Percentiles rank a stretch among this genome's conserved stretches.
These are phyloP conservation scores for Urtica urens DNA, from an alignment of 306 rosid species.

Conservation along the genomic window DNA sequence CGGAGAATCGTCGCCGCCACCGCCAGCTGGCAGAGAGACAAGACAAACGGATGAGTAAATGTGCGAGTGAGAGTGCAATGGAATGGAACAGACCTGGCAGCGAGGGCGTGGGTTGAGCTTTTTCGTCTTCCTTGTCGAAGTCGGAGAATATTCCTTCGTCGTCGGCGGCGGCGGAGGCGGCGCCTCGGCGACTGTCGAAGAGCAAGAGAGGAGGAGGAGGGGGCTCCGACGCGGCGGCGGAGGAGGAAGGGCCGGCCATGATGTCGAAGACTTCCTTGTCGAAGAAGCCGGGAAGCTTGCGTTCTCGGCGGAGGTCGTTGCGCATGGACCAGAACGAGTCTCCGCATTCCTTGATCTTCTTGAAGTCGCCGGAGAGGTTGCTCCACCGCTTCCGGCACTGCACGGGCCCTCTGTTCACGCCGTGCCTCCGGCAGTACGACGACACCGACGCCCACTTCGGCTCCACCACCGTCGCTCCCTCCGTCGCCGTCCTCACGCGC, in stretches of 20 bases:
- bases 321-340: constrained; percentile 97
- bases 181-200: constrained; percentile 51
- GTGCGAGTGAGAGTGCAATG: constrained; percentile 11
- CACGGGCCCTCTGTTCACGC: constrained; percentile 89
- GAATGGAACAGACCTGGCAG: constrained; percentile 53
- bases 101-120: constrained; percentile 13
- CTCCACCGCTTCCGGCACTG: constrained; percentile 99
- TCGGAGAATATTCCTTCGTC: constrained; percentile 79
- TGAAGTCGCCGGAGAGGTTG: constrained; percentile 87
- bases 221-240: not conserved
- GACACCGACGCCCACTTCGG: constrained; percentile 97
- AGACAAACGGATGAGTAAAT: not conserved
- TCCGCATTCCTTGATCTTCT: constrained; percentile 98
- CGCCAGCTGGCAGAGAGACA: constrained; percentile 27
- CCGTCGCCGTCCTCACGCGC: constrained; percentile 43
- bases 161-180: constrained; percentile 36
- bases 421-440: constrained; percentile 70
- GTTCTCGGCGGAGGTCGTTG: constrained; percentile 84
- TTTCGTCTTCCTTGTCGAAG: constrained; percentile 40
- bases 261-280: constrained; percentile 84
- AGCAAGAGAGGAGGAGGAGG: constrained; percentile 4
- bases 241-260: constrained; percentile 24
- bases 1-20: constrained; percentile 34
- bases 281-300: constrained; percentile 81
- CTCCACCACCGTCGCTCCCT: constrained; percentile 50